phyloP scores from a whole-genome alignment of 2,329 filamentous ascomycete genomes.

The Aaosphaeria arxii region DNA sequence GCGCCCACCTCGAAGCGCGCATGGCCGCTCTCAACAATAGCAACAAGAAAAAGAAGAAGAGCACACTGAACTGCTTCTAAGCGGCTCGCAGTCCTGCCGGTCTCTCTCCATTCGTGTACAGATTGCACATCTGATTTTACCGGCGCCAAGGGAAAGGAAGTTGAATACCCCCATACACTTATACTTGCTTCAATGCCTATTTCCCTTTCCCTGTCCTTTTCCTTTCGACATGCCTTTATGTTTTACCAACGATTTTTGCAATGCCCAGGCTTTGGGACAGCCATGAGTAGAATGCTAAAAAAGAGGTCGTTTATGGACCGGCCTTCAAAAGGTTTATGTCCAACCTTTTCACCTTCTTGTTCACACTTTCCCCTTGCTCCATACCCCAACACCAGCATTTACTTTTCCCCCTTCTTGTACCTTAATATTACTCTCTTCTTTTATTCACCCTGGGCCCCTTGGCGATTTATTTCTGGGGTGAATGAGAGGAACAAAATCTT shows the following conservation, averaged over 20 bases:
- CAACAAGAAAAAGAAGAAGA: conserved; percentile 88
- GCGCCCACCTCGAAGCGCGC: conserved; percentile 85
- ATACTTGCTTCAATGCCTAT: conserved; percentile 8
- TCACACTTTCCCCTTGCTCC: background rate
- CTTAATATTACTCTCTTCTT: background rate
- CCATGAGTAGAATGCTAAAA: conserved; percentile 6
- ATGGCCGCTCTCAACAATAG: conserved; percentile 74
- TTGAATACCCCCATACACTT: conserved; percentile 22
- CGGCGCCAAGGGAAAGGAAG: conserved; percentile 11
- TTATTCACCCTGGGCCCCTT: background rate
- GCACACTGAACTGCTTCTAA: conserved; percentile 95
- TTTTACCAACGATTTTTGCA: conserved; percentile 9
- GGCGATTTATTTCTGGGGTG: background rate
- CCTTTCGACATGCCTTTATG: conserved; percentile 17
- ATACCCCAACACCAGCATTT: background rate
- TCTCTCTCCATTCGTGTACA: conserved; percentile 9
- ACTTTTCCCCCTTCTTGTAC: background rate
- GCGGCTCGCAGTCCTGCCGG: conserved; percentile 2
- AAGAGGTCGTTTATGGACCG: background rate
- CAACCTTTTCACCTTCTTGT: background rate
- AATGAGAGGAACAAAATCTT: background rate
- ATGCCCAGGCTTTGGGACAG: conserved; percentile 5
- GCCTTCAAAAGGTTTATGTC: background rate
- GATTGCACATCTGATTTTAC: conserved; percentile 13
- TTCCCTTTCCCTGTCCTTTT: conserved; percentile 7